Conservation (phyloP, 257 asterid genomes). For the Lithospermum erythrorhizon region DNA sequence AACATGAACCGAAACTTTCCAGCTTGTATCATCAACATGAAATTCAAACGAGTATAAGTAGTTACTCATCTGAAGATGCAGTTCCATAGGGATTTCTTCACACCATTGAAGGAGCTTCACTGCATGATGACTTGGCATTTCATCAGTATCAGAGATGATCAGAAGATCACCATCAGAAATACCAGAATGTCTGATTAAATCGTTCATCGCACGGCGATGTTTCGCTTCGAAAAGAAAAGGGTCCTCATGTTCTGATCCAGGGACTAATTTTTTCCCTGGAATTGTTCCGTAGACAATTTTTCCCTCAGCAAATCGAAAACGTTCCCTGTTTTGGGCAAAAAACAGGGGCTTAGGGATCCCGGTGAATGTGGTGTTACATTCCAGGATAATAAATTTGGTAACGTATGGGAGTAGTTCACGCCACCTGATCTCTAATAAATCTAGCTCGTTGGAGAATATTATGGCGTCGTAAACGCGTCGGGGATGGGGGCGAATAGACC, state of each 20-base stretch:
- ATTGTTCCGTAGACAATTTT: conserved; percentile 47
- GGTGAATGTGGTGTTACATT: conserved; percentile 89
- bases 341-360: conserved; percentile 69
- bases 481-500: conserved; percentile 67
- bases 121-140: conserved; percentile 86
- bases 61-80: conserved; percentile 66
- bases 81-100: conserved; percentile 57
- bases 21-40: conserved; percentile 73
- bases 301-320: conserved; percentile 58
- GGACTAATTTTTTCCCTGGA: conserved; percentile 43
- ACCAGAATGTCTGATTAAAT: conserved; percentile 48
- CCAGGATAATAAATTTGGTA: conserved; percentile 67
- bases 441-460: conserved; percentile 83
- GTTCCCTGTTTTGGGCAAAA: conserved; percentile 40
- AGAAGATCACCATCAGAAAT: conserved; percentile 61
- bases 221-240: conserved; percentile 66
- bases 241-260: conserved; percentile 31
- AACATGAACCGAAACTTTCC: conserved; percentile 68
- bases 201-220: conserved; percentile 67
- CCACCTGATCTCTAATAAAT: conserved; percentile 84
- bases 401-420: conserved; percentile 64
- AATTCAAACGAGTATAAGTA: conserved; percentile 82
- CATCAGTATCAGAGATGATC: conserved; percentile 81
- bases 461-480: conserved; percentile 74
- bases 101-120: conserved; percentile 83